A percentile compares a stretch with the other conserved stretches of the same genome.
Conservation (phyloP, 2,329 filamentous ascomycete species). For the Calonectria crousiana region DNA sequence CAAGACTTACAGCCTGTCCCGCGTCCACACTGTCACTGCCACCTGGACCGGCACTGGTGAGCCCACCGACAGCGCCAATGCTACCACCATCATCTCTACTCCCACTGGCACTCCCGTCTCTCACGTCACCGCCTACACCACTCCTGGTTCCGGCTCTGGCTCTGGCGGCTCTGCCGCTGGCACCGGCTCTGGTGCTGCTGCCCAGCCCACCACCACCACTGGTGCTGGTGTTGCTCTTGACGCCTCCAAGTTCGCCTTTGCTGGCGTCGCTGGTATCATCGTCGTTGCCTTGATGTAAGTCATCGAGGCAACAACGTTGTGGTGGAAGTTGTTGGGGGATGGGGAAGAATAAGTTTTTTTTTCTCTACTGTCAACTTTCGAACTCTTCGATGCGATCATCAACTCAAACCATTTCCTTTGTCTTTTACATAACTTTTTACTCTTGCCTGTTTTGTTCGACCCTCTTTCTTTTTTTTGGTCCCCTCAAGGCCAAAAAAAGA, state of each 20-base stretch:
- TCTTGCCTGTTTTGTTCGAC: slow-evolving; percentile 27
- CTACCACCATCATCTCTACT: slow-evolving; percentile 43
- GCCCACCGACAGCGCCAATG: slow-evolving; percentile 45
- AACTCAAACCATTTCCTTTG: slow-evolving; percentile 35
- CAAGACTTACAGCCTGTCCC: slow-evolving; percentile 64
- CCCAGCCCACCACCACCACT: slow-evolving; percentile 48
- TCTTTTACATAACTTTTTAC: slow-evolving; percentile 25
- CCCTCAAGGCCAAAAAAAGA: slow-evolving; percentile 7
- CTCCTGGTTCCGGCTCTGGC: slow-evolving; percentile 22
- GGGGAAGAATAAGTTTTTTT: slow-evolving; percentile 6
- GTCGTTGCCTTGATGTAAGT: slow-evolving; percentile 64
- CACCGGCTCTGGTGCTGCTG: slow-evolving; percentile 36
- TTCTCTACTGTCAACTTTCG: slow-evolving; percentile 29
- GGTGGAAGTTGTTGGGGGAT: slow-evolving; percentile 7
- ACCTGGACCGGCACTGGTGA: slow-evolving; percentile 38
- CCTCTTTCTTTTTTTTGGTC: neutral
- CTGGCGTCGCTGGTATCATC: slow-evolving; percentile 64
- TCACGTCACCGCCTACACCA: slow-evolving; percentile 39
- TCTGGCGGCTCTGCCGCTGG: slow-evolving; percentile 26
- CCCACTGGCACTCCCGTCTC: slow-evolving; percentile 26
- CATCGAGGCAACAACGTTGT: neutral
- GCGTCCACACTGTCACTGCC: slow-evolving; percentile 56
- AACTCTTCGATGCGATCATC: slow-evolving; percentile 35
- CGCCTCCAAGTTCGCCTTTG: slow-evolving; percentile 59
- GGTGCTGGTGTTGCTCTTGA: slow-evolving; percentile 59